These are phyloP conservation scores for Candida coleopterorum DNA, from an alignment of 805 yeast genomes.

Conservation along the genomic window DNA sequence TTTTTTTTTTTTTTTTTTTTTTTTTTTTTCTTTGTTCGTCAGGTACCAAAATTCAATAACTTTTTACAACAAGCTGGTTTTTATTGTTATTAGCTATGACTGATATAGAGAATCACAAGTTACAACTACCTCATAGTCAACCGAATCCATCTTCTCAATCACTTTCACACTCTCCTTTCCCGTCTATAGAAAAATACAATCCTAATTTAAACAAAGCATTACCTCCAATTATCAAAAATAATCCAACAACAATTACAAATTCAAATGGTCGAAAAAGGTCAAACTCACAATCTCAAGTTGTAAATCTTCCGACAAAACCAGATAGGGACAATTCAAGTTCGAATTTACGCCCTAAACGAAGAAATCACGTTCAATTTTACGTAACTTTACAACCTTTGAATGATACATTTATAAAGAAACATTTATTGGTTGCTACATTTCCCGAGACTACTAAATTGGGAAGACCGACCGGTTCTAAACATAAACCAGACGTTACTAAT, in stretches of 20 bases:
- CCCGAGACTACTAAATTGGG: slow-evolving; percentile 89
- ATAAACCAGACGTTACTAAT: slow-evolving; percentile 61
- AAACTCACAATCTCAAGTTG: slow-evolving; percentile 39
- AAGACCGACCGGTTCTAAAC: slow-evolving; percentile 71
- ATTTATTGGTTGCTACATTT: slow-evolving; percentile 68
- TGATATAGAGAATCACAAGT: no score
- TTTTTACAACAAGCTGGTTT: no score
- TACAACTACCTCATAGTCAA: no score
- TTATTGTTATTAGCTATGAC: no score
- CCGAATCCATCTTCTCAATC: not conserved
- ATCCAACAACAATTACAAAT: not conserved
- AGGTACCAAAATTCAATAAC: no score
- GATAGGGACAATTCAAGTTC: not conserved
- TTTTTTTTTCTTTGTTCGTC: no score
- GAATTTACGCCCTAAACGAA: slow-evolving; percentile 11
- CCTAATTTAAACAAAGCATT: not conserved
- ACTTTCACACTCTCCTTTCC: slow-evolving; percentile 5
- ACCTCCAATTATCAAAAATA: not conserved
- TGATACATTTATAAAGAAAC: slow-evolving; percentile 76
- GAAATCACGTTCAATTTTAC: slow-evolving; percentile 40
- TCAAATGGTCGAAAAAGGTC: slow-evolving; percentile 26
- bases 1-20: no score
- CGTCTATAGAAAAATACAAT: slow-evolving; percentile 5
- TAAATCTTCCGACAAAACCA: slow-evolving; percentile 19
- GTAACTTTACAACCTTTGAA: slow-evolving; percentile 75